A percentile compares a stretch with the other conserved stretches of the same genome.
Evolutionary conservation across 106 monocot species (phyloP).

Genomic region (Apostasia ramifera): DNA sequence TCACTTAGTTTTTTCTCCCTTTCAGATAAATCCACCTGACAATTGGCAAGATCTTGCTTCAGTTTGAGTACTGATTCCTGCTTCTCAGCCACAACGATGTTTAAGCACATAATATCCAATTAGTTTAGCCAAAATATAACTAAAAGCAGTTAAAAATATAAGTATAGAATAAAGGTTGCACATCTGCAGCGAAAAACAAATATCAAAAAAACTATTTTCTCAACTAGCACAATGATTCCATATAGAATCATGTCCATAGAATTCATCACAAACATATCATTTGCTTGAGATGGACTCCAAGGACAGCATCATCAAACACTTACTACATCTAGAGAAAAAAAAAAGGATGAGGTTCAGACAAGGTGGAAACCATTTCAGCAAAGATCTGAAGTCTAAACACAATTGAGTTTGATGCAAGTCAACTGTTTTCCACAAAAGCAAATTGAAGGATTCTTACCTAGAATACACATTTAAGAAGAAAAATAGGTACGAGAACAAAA

Average conservation of each 20-base stretch:
- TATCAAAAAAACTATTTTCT: background rate
- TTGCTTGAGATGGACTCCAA: background rate
- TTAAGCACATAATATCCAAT: conserved; percentile 31
- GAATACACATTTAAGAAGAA: too few species aligned
- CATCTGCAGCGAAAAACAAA: background rate
- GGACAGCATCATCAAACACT: too few species aligned
- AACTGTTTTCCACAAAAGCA: too few species aligned
- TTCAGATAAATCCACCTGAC: conserved; percentile 46
- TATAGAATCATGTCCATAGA: background rate
- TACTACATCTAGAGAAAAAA: too few species aligned
- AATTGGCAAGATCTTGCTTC: conserved; percentile 50
- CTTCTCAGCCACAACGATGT: conserved; percentile 45
- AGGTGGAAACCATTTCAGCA: too few species aligned
- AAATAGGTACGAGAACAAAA: too few species aligned
- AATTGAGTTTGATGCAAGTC: too few species aligned
- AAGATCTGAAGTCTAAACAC: too few species aligned
- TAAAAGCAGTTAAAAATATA: background rate
- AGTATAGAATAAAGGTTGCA: too few species aligned
- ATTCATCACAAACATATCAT: background rate
- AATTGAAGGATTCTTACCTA: too few species aligned
- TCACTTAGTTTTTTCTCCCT: conserved; percentile 59
- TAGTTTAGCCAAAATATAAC: background rate
- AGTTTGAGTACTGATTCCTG: conserved; percentile 42
- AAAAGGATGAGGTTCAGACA: too few species aligned
- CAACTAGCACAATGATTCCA: background rate